Evolutionary conservation across 2,329 filamentous ascomycete genomes (phyloP), one percentile per base, ranked within the genome.

Genomic region (Geosmithia putterillii): DNA sequence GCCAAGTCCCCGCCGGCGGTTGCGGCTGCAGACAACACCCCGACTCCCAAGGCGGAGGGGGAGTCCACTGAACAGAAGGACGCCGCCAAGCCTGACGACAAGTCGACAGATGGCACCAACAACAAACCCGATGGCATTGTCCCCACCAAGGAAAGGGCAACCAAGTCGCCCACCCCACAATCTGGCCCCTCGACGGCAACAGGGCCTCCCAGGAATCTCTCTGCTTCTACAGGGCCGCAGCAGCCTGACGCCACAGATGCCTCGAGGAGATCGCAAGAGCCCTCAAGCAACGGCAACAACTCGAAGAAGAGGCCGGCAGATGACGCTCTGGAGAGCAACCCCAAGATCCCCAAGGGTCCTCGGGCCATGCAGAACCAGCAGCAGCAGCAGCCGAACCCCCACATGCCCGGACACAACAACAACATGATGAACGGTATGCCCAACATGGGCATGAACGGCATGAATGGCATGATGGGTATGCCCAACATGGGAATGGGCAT

Each of bases 241-340:
- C 10, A 9, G 32, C 34, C 25, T 15, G 15, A 17, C 19, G 21
- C 38, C 21, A 22, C 39, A 18, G 34, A 42, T 28, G 10, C 22
- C 7, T 39, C 28, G 44, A 23, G 41, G 44, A 40, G 28, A 28
- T 4, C 47, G 43, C 23, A 43, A 18, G 45, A 36, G 10, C 41
- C 53, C 39, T 48, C 66, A 38, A 44, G 51, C 4, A 54, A 60
- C 21, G 56, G 59, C 21, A 47, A 44, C 42, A 63, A 62, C 45
- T 66, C 76, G 21, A 92, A 85, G 65, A 98, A 96, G 66, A 79
- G 92, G 19, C 75, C 83, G 10, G 87, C 88, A 14, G 86, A 90
- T 32, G 82, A 88, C 42, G 71, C 71, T 25, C 64, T 74, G 7
- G 76, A 80, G 52, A 32, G n/a, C n/a, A 80, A 82, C 51, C 74